Conservation (phyloP, 2,329 filamentous ascomycete species). For the Calonectria pseudoturangicola region DNA sequence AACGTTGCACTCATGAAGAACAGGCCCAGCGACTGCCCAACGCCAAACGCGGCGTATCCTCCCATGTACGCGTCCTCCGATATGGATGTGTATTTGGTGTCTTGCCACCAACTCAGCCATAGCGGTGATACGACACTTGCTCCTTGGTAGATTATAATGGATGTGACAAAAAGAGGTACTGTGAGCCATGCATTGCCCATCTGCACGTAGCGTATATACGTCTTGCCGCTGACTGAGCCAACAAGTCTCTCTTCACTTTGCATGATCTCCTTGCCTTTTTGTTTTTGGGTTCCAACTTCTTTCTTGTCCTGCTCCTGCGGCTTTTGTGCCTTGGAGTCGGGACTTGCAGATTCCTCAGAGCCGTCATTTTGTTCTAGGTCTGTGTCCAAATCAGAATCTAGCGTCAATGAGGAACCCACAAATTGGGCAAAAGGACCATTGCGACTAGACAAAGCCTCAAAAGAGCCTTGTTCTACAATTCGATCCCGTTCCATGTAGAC, state of each 20-base stretch:
- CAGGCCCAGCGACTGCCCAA: conserved; percentile 71
- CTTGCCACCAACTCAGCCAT: conserved; percentile 19
- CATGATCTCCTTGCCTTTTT: conserved; percentile 14
- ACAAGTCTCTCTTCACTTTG: conserved; percentile 8
- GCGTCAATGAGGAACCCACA: neutral
- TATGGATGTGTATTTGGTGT: conserved; percentile 10
- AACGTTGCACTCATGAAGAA: conserved; percentile 78
- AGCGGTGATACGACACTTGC: conserved; percentile 1
- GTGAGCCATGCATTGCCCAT: conserved; percentile 20
- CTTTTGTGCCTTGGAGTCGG: neutral
- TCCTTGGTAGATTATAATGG: conserved; percentile 8
- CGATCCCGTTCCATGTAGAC: conserved; percentile 7
- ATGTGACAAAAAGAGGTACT: neutral
- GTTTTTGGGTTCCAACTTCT: neutral
- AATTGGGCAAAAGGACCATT: neutral
- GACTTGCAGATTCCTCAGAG: neutral
- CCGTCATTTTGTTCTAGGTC: neutral
- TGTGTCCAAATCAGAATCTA: neutral
- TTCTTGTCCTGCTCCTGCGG: neutral
- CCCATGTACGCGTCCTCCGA: conserved; percentile 8
- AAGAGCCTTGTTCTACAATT: neutral
- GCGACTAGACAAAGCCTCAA: neutral
- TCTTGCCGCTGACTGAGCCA: conserved; percentile 5
- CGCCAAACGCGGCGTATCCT: conserved; percentile 4
- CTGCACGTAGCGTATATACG: neutral